Conservation (phyloP, 202 grass and related monocot species). For the Carex sylvatica region DNA sequence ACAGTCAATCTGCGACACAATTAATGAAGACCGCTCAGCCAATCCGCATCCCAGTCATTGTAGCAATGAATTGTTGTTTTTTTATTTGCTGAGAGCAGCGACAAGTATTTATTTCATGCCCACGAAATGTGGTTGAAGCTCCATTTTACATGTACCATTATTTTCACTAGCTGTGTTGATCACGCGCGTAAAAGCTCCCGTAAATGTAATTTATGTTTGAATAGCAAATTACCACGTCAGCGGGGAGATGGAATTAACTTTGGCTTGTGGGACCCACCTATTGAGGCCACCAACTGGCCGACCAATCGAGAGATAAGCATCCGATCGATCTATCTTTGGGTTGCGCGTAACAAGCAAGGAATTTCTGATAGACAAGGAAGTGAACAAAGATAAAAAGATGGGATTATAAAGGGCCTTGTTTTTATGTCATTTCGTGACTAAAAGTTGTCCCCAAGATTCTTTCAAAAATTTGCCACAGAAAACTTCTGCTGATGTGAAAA, state of each 20-base stretch:
- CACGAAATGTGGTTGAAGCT: background rate
- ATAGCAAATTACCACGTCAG: background rate
- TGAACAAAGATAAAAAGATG: slow-evolving; percentile 14
- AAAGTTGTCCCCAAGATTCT: background rate
- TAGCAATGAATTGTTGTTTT: too few relatives aligned
- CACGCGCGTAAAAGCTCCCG: background rate
- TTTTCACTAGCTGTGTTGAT: background rate
- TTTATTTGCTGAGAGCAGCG: too few relatives aligned
- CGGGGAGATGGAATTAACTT: background rate
- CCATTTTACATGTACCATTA: background rate
- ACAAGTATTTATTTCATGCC: too few relatives aligned
- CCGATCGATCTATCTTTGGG: background rate
- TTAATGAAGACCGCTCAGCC: too few relatives aligned
- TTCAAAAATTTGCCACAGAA: background rate
- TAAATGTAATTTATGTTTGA: background rate
- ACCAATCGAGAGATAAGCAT: slow-evolving; percentile 30
- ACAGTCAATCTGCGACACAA: too few relatives aligned
- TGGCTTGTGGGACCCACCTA: background rate
- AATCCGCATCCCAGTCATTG: too few relatives aligned
- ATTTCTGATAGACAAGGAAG: slow-evolving; percentile 20
- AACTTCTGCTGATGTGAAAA: background rate
- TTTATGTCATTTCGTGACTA: slow-evolving; percentile 4
- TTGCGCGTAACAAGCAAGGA: slow-evolving; percentile 8
- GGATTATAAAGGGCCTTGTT: slow-evolving; percentile 2
- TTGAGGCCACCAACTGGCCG: slow-evolving; percentile 12